phyloP scores from a whole-genome alignment of 169 alveolate genomes.

The Cryptosporidium parvum region DNA sequence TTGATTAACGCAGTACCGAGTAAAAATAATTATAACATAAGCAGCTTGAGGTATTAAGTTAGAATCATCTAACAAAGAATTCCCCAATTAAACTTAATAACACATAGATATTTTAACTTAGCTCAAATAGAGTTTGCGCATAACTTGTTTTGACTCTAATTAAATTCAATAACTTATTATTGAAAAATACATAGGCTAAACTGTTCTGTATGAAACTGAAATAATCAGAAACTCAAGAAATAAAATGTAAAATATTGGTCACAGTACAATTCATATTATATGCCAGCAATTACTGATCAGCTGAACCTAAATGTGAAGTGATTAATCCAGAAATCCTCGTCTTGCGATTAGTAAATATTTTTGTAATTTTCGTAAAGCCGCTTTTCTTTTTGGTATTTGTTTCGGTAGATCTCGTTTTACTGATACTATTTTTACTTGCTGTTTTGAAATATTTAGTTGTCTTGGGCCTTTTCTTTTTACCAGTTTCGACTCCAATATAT shows the following conservation, averaged over 20 bases:
- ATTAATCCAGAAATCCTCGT: constrained; percentile 15
- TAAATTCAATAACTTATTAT: no score
- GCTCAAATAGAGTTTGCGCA: neutral
- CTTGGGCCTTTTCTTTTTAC: neutral
- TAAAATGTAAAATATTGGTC: neutral
- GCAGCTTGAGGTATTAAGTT: neutral
- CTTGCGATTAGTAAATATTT: neutral
- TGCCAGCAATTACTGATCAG: neutral
- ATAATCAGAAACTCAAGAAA: neutral
- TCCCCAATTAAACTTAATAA: neutral
- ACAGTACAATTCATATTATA: neutral
- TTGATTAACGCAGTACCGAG: neutral
- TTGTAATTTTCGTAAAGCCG: neutral
- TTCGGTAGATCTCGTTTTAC: no score
- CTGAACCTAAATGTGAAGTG: neutral
- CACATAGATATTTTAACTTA: neutral
- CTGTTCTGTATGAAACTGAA: neutral
- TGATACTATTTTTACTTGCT: neutral
- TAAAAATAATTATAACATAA: no score
- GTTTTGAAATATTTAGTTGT: constrained; percentile 2
- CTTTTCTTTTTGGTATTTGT: neutral
- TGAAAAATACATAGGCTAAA: no score
- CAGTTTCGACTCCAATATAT: neutral
- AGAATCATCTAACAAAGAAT: no score
- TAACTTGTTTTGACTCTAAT: neutral